A percentile compares a stretch with the other conserved stretches of the same genome.
These are phyloP conservation scores for Vitis hybrid DNA, from an alignment of 177 flowering plant genomes.

Conservation along the genomic window DNA sequence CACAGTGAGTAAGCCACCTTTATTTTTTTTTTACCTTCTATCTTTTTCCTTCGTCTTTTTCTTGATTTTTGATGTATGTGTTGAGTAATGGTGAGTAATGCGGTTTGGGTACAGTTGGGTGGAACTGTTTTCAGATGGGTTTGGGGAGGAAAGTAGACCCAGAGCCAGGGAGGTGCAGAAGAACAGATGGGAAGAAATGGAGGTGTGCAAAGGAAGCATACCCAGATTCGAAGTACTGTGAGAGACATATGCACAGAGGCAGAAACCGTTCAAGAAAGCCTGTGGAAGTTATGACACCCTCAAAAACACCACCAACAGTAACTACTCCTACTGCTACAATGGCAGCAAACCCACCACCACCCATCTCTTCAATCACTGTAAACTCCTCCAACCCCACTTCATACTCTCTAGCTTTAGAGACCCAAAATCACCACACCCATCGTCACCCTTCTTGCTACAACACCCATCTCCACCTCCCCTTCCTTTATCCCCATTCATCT, in stretches of 20 bases:
- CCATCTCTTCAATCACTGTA: constrained; percentile 24
- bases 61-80: not conserved
- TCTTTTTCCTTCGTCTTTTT: not conserved
- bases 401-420: constrained; percentile 25
- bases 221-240: constrained; percentile 84
- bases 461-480: constrained; percentile 20
- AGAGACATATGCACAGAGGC: constrained; percentile 95
- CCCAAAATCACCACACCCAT: constrained; percentile 13
- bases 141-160: constrained; percentile 73
- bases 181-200: constrained; percentile 89
- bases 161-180: constrained; percentile 83
- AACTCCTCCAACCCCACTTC: constrained; percentile 11
- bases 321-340: constrained; percentile 12
- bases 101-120: constrained; percentile 47
- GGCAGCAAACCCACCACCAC: constrained; percentile 13
- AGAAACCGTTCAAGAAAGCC: constrained; percentile 99
- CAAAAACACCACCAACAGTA: constrained; percentile 23
- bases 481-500: constrained; percentile 26
- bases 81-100: not conserved
- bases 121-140: constrained; percentile 70
- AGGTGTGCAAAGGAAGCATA: constrained; percentile 80
- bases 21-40: not conserved
- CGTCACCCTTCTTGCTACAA: constrained; percentile 20
- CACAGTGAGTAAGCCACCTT: constrained; percentile 18
- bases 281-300: constrained; percentile 52